phyloP scores from a whole-genome alignment of 2,329 filamentous ascomycete genomes.

The Cytospora piceae region DNA sequence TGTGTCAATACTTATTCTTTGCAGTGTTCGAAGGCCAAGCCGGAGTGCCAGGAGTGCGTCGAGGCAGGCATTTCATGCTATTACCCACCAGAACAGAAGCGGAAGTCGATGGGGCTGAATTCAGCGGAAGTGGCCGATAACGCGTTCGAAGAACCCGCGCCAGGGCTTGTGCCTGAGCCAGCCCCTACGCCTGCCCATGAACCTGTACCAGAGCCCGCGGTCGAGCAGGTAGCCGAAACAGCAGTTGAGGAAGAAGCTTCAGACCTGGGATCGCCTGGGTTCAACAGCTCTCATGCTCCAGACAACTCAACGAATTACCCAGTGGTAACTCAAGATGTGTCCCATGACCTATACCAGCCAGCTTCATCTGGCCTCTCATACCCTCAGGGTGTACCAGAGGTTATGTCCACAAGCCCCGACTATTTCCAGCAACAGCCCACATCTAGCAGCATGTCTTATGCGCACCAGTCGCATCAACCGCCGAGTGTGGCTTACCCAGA shows the following conservation, averaged over 20 bases:
- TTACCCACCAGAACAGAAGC: slow-evolving; percentile 26
- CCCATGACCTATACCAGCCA: slow-evolving; percentile 38
- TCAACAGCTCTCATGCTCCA: slow-evolving; percentile 26
- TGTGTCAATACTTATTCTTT: not conserved
- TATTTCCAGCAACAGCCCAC: slow-evolving; percentile 19
- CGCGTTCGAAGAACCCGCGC: slow-evolving; percentile 2
- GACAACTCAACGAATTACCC: slow-evolving; percentile 31
- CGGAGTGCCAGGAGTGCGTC: slow-evolving; percentile 39
- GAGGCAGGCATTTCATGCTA: slow-evolving; percentile 27
- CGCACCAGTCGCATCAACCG: slow-evolving; percentile 22
- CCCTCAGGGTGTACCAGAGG: slow-evolving; percentile 32
- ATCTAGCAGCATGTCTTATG: slow-evolving; percentile 15
- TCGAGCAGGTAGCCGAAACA: slow-evolving; percentile 1
- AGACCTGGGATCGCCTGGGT: slow-evolving; percentile 29
- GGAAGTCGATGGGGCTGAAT: slow-evolving; percentile 14
- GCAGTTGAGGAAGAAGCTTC: slow-evolving; percentile 26
- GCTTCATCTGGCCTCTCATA: slow-evolving; percentile 34
- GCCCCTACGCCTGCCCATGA: not conserved
- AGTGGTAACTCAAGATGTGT: slow-evolving; percentile 27
- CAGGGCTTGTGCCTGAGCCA: not conserved
- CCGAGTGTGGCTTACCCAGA: slow-evolving; percentile 18
- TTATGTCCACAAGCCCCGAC: slow-evolving; percentile 13
- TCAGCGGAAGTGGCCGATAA: slow-evolving; percentile 16
- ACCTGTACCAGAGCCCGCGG: slow-evolving; percentile 6
- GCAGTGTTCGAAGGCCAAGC: slow-evolving; percentile 42